These are phyloP conservation scores for Kodamaea leandrae DNA, from an alignment of 805 yeast genomes.

Conservation along the genomic window DNA sequence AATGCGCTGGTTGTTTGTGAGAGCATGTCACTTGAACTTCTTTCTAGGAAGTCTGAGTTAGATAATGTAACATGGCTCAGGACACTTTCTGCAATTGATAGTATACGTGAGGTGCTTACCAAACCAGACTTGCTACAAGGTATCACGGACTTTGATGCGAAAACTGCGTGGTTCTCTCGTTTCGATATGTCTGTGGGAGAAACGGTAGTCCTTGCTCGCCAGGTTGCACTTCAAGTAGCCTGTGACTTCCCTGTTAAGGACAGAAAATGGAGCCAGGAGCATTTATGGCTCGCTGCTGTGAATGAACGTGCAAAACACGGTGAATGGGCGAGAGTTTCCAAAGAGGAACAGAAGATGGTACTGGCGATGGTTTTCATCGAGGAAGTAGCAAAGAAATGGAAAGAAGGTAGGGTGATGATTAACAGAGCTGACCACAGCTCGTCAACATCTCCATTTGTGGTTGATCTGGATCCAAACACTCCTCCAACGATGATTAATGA, in stretches of 20 bases:
- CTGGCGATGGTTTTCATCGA: constrained; percentile 48
- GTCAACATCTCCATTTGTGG: too few relatives aligned
- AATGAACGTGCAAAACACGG: constrained; percentile 45
- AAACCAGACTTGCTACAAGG: constrained; percentile 1
- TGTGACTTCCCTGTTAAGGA: constrained; percentile 8
- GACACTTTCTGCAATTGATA: background rate
- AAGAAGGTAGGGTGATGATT: constrained; percentile 9
- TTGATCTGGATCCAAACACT: too few relatives aligned
- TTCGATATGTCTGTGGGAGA: constrained; percentile 40
- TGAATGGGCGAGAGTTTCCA: constrained; percentile 32
- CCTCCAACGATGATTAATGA: too few relatives aligned
- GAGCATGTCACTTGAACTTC: constrained; percentile 18
- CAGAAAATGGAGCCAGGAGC: background rate
- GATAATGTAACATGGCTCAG: background rate
- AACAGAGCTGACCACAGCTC: too few relatives aligned
- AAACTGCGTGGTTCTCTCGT: constrained; percentile 36
- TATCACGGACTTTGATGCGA: constrained; percentile 12
- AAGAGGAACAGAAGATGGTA: constrained; percentile 48
- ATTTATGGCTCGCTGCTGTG: constrained; percentile 22
- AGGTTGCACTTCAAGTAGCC: constrained; percentile 33
- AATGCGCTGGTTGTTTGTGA: constrained; percentile 17
- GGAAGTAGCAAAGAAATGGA: constrained; percentile 26
- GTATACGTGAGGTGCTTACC: background rate
- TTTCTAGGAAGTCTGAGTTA: constrained; percentile 12
- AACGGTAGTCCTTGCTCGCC: constrained; percentile 43